These are phyloP conservation scores for Elsinoe ampelina DNA, from an alignment of 2,329 filamentous ascomycete species.

Conservation along the genomic window DNA sequence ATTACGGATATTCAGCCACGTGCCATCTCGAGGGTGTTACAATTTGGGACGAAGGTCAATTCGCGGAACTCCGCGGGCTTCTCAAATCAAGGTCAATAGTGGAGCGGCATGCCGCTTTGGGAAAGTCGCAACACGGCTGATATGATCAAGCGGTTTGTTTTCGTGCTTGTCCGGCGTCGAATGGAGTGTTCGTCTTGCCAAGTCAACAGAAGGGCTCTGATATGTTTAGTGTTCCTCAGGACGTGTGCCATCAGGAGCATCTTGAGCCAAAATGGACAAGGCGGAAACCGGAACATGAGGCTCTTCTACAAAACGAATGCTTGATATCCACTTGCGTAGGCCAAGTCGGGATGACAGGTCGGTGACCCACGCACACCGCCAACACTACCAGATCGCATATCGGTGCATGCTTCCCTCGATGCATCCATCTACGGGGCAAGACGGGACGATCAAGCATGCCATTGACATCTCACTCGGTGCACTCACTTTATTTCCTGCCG, in stretches of 20 bases:
- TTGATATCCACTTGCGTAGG: not conserved
- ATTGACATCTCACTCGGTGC: not conserved
- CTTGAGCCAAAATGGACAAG: not conserved
- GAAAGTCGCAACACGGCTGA: not conserved
- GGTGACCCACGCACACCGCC: not conserved
- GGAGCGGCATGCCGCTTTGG: not conserved
- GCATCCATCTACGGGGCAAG: not conserved
- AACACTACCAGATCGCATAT: not conserved
- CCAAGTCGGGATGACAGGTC: slow-evolving; percentile 8
- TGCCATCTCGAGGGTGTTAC: not conserved
- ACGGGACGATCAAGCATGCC: slow-evolving; percentile 8
- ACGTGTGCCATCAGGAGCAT: not conserved
- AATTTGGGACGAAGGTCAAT: not conserved
- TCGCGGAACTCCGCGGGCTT: not conserved
- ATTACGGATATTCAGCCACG: not conserved
- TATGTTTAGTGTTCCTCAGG: not conserved
- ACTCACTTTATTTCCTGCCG: not conserved
- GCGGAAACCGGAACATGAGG: not conserved
- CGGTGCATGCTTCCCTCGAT: not conserved
- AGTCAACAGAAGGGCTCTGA: too few species aligned
- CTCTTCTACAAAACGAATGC: not conserved
- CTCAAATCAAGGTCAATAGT: not conserved
- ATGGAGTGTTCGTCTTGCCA: too few species aligned
- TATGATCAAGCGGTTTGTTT: not conserved
- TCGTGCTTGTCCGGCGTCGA: not conserved